These are phyloP conservation scores for Colletotrichum musicola DNA, from an alignment of 2,329 filamentous ascomycete genomes.

Conservation along the genomic window DNA sequence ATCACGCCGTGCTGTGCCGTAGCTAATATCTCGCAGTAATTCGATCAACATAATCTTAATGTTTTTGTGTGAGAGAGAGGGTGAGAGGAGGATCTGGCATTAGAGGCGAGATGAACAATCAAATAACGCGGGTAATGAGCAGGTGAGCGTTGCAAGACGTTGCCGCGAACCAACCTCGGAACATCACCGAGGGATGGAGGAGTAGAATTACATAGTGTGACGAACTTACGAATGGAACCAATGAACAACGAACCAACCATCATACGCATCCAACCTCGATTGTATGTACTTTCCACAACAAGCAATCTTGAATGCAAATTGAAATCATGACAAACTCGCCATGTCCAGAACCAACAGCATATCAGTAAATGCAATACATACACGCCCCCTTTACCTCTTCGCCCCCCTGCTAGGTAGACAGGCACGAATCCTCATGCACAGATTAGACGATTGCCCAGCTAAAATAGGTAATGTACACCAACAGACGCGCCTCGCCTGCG, in stretches of 20 bases:
- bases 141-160: background rate
- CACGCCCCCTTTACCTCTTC: too few relatives aligned
- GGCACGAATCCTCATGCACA: background rate
- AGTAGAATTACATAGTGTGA: conserved; percentile 20
- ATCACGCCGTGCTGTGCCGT: background rate
- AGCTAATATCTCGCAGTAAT: conserved; percentile 22
- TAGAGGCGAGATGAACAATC: background rate
- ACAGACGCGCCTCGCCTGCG: background rate
- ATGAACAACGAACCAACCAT: background rate
- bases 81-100: too few relatives aligned
- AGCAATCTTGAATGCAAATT: too few relatives aligned
- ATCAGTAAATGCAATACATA: background rate
- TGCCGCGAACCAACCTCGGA: background rate
- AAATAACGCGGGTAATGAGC: background rate
- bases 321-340: too few relatives aligned
- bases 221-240: conserved; percentile 29
- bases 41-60: background rate
- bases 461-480: background rate
- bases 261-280: background rate
- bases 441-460: background rate
- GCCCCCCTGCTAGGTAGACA: background rate
- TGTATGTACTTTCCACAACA: too few relatives aligned
- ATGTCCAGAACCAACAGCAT: background rate
- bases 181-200: background rate
- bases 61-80: background rate